Base-by-base conservation (phyloP, 208 protist species). In the Leishmania guyanensis region DNA sequence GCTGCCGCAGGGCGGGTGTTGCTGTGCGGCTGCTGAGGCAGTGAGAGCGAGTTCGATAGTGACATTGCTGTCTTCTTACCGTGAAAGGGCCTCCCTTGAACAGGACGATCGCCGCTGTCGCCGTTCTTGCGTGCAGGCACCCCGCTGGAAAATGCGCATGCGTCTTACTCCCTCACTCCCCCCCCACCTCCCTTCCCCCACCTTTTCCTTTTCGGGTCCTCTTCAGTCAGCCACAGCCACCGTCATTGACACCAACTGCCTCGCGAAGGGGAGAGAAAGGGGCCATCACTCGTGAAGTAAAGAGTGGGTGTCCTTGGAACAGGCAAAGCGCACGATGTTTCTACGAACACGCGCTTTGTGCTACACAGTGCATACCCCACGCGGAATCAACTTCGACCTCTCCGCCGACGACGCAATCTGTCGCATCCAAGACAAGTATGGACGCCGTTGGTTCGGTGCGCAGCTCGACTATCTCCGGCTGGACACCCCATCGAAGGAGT, bases 371-470 rank as follows among this genome's bases (percentile, higher is more conserved):
- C 94, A 97, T 84, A 91, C 89, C 20, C 92, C 92, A 20, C 88
- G 88, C 50, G 94, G 92, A 12, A 75, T 96, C 36, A 84, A 85
- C 82, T 97, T 97, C 79, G 74, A 70, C 39, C 53, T 97, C 17
- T 77, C 81, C 53, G 29, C 88, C 36, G 84, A 89, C 68, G 88
- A 95, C 4, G 90, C 93, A 3, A 73, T 94, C 12, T 9, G 60
- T n/a, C 75, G 70, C 26, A 84, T 95, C 22, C 66, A 82, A 16
- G 77, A 83, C n/a, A 94, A 92, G 79, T 96, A 96, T 79, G 78
- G 86, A 17, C 83, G 78, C 29, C 88, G 88, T 39, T 96, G 88
- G 89, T 91, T 97, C 65, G 91, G 94, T 20, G 92, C 92, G 33
- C 80, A 88, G 36, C 71, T 88, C 3, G 88, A 95, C 53, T 95